Evolutionary conservation across 345 rosid species (phyloP).

Genomic region (Populus ilicifolia): DNA sequence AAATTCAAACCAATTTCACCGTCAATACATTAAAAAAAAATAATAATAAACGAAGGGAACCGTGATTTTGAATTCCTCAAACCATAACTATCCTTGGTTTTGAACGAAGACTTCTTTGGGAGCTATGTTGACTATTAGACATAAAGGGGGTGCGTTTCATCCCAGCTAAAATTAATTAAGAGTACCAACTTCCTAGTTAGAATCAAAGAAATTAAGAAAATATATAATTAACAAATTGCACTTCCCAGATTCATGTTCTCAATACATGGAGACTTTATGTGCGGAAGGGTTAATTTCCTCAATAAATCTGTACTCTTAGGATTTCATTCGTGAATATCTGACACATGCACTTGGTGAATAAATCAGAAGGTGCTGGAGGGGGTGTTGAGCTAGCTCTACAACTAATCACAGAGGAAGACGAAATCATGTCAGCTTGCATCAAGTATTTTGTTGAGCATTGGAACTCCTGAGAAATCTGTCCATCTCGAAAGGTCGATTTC

Average conservation of each 20-base stretch:
- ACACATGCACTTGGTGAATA: background rate
- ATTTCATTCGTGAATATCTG: background rate
- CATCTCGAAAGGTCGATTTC: background rate
- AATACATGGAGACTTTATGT: background rate
- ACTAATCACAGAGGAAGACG: background rate
- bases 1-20: background rate
- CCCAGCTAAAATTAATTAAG: background rate
- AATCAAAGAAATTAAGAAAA: background rate
- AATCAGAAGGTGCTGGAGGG: background rate
- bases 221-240: slow-evolving; percentile 1
- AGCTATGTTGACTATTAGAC: background rate
- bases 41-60: background rate
- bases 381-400: background rate
- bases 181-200: background rate
- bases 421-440: too few species aligned
- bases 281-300: background rate
- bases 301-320: background rate
- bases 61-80: background rate
- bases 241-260: slow-evolving; percentile 16
- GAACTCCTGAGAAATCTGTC: background rate
- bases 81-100: background rate
- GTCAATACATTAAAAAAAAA: background rate
- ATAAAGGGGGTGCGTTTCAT: background rate
- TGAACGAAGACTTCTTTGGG: background rate
- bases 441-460: too few species aligned